These are phyloP conservation scores for Rhizoclosmatium globosum DNA, from an alignment of 192 early-diverging fungal genomes.

Conservation along the genomic window DNA sequence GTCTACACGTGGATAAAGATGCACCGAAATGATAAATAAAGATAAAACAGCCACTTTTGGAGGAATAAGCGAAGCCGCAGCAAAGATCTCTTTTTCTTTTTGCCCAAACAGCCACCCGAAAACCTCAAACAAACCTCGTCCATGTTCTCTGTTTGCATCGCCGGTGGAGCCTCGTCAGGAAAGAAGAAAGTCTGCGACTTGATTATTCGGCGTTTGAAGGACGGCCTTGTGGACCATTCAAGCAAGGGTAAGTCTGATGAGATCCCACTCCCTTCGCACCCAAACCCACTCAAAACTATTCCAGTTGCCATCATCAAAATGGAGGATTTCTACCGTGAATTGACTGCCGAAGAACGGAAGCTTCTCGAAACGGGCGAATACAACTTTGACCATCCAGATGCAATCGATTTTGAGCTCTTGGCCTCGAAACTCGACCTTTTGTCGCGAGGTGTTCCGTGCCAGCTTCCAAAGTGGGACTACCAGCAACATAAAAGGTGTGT, in stretches of 20 bases:
- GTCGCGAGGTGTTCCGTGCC: constrained; percentile 53
- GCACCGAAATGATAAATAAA: background rate
- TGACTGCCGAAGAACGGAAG: constrained; percentile 28
- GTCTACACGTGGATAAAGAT: background rate
- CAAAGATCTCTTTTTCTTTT: background rate
- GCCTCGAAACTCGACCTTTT: constrained; percentile 61
- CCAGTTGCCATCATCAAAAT: constrained; percentile 34
- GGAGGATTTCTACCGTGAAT: constrained; percentile 51
- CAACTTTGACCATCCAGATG: constrained; percentile 67
- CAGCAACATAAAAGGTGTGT: constrained; percentile 50
- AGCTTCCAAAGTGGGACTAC: constrained; percentile 74
- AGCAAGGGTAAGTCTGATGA: background rate
- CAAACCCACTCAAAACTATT: background rate
- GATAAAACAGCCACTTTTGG: no score
- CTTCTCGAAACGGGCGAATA: constrained; percentile 36
- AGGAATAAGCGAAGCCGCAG: no score
- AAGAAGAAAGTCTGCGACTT: constrained; percentile 58
- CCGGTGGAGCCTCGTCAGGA: constrained; percentile 59
- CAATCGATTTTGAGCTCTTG: constrained; percentile 80
- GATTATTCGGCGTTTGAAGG: constrained; percentile 42
- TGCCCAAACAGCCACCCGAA: background rate
- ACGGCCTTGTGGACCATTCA: constrained; percentile 12
- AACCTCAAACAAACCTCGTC: no score
- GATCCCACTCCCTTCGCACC: background rate
- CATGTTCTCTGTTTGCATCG: constrained; percentile 48